Conservation (phyloP, 345 rosid genomes). For the Cardamine chenopodiifolia region DNA sequence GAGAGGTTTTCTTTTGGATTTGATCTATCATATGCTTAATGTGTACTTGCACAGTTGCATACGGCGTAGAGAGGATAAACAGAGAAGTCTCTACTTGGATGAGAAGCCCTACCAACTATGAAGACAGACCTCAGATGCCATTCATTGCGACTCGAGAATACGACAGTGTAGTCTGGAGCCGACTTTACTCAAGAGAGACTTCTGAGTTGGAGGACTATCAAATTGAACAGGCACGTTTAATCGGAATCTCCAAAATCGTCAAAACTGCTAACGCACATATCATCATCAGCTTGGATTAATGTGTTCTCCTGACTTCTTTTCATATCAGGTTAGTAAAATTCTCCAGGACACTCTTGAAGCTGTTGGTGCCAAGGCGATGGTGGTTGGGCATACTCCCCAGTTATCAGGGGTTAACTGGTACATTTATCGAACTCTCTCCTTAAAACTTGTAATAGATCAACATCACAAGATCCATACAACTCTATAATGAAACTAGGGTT, state of each 20-base stretch:
- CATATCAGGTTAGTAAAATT: conserved; percentile 56
- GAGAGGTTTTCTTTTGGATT: neutral
- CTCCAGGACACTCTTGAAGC: conserved; percentile 71
- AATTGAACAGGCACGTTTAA: conserved; percentile 62
- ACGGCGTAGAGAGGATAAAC: conserved; percentile 87
- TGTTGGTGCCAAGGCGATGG: conserved; percentile 83
- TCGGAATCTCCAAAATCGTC: conserved; percentile 1
- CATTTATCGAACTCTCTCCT: neutral
- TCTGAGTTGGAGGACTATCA: conserved; percentile 63
- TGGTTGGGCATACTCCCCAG: conserved; percentile 98
- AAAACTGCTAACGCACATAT: conserved; percentile 4
- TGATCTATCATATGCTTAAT: conserved; percentile 41
- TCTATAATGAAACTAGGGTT: conserved; percentile 48
- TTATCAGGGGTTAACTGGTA: conserved; percentile 83
- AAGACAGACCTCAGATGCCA: conserved; percentile 55
- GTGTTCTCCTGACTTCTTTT: conserved; percentile 6
- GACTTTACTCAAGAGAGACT: conserved; percentile 75
- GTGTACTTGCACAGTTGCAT: conserved; percentile 60
- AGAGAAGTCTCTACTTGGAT: conserved; percentile 87
- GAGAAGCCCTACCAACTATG: conserved; percentile 57
- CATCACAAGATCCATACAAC: neutral
- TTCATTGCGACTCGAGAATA: conserved; percentile 80
- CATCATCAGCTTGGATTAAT: conserved; percentile 1
- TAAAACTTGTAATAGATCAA: neutral
- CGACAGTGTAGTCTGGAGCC: conserved; percentile 92